These are phyloP conservation scores for Coemansia sp. DNA, from an alignment of 192 early-diverging fungal genomes.

Conservation along the genomic window DNA sequence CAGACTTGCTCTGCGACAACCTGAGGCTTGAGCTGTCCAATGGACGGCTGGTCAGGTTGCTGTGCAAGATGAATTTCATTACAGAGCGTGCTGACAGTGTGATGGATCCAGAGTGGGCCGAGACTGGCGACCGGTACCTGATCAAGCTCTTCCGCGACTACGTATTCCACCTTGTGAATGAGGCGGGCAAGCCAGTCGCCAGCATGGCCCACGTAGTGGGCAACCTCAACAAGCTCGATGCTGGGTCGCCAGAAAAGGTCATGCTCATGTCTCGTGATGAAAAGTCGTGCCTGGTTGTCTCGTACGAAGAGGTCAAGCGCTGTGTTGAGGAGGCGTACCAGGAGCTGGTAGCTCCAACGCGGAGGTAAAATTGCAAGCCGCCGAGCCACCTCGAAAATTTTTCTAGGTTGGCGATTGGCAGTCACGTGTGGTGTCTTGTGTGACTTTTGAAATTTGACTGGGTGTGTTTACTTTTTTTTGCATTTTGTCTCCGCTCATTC, in stretches of 20 bases:
- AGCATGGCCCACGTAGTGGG: slow-evolving; percentile 93
- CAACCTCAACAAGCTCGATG: slow-evolving; percentile 97
- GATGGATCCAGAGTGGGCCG: slow-evolving; percentile 92
- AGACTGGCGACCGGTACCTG: slow-evolving; percentile 97
- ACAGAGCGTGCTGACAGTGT: slow-evolving; percentile 86
- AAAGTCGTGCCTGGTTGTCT: slow-evolving; percentile 95
- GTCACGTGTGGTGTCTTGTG: neutral
- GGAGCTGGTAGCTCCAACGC: slow-evolving; percentile 60
- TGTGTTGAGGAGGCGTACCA: slow-evolving; percentile 87
- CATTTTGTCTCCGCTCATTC: slow-evolving; percentile 3
- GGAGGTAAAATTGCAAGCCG: slow-evolving; percentile 7
- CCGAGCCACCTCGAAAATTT: neutral
- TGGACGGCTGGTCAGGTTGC: slow-evolving; percentile 81
- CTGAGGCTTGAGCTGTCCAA: slow-evolving; percentile 88
- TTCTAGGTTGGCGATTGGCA: neutral
- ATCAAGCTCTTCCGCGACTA: slow-evolving; percentile 98
- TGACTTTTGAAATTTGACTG: neutral
- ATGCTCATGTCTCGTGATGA: slow-evolving; percentile 96
- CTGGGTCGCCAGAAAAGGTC: slow-evolving; percentile 91
- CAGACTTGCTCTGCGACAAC: slow-evolving; percentile 80
- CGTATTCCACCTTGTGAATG: slow-evolving; percentile 90
- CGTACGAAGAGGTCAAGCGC: slow-evolving; percentile 91
- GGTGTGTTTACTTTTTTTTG: slow-evolving; percentile 8
- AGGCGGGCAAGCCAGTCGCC: slow-evolving; percentile 76
- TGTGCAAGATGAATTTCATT: slow-evolving; percentile 93